phyloP scores from a whole-genome alignment of 129 eudicot species.

The Daucus carota region DH1_v3.0 NC_030386.2:39789501-39790000 shows the following conservation, averaged over 20 bases:
- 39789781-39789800: not conserved
- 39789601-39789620: constrained; percentile 70
- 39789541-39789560: constrained; percentile 36
- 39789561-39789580: constrained; percentile 15
- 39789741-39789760: not conserved
- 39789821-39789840: not conserved
- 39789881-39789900: not conserved
- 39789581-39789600: constrained; percentile 55
- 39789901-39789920: not conserved
- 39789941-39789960: not conserved
- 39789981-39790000: not conserved
- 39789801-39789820: not conserved
- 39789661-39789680: constrained; percentile 51
- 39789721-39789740: not conserved
- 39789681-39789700: not conserved
- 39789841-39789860: not conserved
- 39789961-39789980: not conserved
- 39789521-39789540: constrained; percentile 84
- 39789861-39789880: not conserved
- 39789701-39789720: not conserved
- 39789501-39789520: constrained; percentile 72
- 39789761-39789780: not conserved
- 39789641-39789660: constrained; percentile 63
- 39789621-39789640: constrained; percentile 79
- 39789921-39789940: not conserved